Evolutionary conservation across 176 grass and related monocot species (phyloP).

Genomic region (Phyllostachys edulis): DNA sequence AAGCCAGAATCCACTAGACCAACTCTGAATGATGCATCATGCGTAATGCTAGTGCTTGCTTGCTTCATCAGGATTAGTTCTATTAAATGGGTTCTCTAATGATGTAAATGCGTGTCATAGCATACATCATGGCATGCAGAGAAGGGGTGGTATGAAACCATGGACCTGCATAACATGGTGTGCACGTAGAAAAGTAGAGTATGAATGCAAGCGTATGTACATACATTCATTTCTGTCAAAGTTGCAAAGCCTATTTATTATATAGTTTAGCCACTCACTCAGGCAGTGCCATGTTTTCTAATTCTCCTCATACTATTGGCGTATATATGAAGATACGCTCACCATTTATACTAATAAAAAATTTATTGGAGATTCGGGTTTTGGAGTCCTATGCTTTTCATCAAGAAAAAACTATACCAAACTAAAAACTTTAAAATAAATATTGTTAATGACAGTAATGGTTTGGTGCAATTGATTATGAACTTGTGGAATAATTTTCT

Average conservation of each 20-base stretch:
- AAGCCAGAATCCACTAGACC: not conserved
- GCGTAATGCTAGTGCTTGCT: not conserved
- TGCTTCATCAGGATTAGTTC: not conserved
- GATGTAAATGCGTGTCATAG: not conserved
- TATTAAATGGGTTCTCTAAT: not conserved
- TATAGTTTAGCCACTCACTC: not conserved
- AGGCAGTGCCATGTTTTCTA: not conserved
- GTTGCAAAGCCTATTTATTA: not conserved
- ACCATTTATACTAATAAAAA: too few species aligned
- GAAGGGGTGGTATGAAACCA: conserved; percentile 27
- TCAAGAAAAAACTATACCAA: too few species aligned
- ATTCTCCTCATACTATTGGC: too few species aligned
- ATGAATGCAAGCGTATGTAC: conserved; percentile 25
- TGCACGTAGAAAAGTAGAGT: conserved; percentile 26
- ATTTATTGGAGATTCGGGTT: too few species aligned
- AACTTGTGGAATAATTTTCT: too few species aligned
- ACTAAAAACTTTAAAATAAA: too few species aligned
- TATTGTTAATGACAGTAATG: too few species aligned
- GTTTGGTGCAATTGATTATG: too few species aligned
- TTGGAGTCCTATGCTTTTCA: too few species aligned
- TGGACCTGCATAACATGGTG: not conserved
- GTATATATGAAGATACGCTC: too few species aligned
- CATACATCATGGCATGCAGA: not conserved
- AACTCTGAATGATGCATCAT: not conserved
- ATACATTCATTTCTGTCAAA: not conserved